phyloP scores from a whole-genome alignment of 2,329 filamentous ascomycete genomes.

The Neonectria coccinea region DNA sequence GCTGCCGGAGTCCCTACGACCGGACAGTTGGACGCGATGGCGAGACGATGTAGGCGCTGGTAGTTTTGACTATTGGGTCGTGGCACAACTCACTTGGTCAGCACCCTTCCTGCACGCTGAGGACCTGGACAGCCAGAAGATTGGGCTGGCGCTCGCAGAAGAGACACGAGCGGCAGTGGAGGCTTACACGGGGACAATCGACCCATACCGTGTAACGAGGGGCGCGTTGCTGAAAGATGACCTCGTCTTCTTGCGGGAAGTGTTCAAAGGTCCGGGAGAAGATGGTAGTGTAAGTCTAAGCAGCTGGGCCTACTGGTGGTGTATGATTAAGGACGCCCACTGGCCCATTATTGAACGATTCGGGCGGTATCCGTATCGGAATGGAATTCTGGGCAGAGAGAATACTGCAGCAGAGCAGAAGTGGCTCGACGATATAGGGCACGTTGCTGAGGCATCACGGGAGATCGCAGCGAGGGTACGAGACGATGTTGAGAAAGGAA shows the following conservation, averaged over 20 bases:
- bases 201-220: not conserved
- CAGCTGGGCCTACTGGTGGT: not conserved
- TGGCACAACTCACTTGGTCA: not conserved
- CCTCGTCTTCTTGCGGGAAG: not conserved
- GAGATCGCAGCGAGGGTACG: not conserved
- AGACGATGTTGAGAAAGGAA: not conserved
- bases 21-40: not conserved
- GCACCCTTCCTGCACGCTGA: not conserved
- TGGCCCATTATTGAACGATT: conserved; percentile 1
- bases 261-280: not conserved
- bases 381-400: not conserved
- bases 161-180: not conserved
- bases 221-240: not conserved
- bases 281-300: not conserved
- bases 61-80: not conserved
- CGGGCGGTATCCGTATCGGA: not conserved
- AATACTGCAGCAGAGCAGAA: not conserved
- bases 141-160: not conserved
- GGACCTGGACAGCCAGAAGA: not conserved
- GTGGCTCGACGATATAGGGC: not conserved
- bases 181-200: not conserved
- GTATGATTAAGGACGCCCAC: not conserved
- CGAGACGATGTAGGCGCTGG: not conserved
- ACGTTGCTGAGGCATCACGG: not conserved
- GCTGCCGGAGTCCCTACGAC: not conserved